These are phyloP conservation scores for Boletus rubescentipes DNA, from an alignment of 768 basidiomycete species.

Conservation along the genomic window DNA sequence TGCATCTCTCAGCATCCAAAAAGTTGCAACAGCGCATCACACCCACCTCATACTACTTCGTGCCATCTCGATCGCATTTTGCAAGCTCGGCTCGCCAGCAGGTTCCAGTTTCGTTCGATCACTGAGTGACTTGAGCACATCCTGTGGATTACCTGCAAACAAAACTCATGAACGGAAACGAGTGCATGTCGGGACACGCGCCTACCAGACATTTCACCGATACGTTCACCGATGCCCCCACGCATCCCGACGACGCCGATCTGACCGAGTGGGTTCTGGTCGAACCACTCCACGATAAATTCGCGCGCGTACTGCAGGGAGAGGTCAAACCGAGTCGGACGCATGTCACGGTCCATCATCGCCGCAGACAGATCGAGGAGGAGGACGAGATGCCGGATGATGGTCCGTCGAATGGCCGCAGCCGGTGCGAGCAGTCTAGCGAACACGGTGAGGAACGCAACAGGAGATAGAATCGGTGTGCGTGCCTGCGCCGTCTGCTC, in stretches of 20 bases:
- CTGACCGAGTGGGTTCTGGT: conserved; percentile 97
- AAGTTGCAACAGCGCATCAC: background rate
- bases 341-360: conserved; percentile 96
- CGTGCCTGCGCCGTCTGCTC: conserved; percentile 78
- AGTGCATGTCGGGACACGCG: background rate
- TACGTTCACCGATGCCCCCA: conserved; percentile 84
- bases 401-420: conserved; percentile 86
- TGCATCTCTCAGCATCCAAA: conserved; percentile 32
- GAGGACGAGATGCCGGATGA: conserved; percentile 93
- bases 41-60: conserved; percentile 84
- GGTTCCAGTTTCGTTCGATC: conserved; percentile 90
- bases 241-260: conserved; percentile 94
- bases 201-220: conserved; percentile 91
- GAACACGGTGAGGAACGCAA: conserved; percentile 5
- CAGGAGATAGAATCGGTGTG: conserved; percentile 1
- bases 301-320: conserved; percentile 87
- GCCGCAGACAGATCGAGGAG: conserved; percentile 88
- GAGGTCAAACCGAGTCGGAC: conserved; percentile 90
- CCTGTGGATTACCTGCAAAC: conserved; percentile 85
- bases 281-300: conserved; percentile 97
- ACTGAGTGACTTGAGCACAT: conserved; percentile 82
- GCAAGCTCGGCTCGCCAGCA: conserved; percentile 89
- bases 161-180: conserved; percentile 2
- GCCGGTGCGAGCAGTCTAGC: conserved; percentile 76
- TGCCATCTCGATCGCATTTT: conserved; percentile 98